Evolutionary conservation across 169 alveolate genomes (phyloP).

Genomic region (Blepharisma undulans): DNA sequence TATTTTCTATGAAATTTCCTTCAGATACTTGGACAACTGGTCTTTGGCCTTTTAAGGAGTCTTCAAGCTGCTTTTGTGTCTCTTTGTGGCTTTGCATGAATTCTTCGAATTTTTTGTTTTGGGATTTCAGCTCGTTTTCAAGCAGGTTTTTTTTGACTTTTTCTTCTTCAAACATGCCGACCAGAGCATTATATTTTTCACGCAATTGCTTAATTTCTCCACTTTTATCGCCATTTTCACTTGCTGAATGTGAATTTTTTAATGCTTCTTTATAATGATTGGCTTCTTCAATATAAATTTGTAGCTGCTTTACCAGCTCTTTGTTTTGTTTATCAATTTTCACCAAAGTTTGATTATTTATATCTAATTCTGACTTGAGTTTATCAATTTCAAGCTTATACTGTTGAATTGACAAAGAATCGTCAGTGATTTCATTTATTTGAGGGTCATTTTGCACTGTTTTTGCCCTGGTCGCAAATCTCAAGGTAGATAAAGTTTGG

Average conservation of each 20-base stretch:
- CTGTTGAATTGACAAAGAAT: constrained; percentile 21
- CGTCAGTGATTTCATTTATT: constrained; percentile 61
- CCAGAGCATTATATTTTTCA: background rate
- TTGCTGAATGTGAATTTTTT: background rate
- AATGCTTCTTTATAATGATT: background rate
- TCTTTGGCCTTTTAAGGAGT: constrained; percentile 27
- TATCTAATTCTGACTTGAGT: constrained; percentile 42
- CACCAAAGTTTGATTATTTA: background rate
- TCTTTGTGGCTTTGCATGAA: background rate
- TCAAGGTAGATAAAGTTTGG: constrained; percentile 76
- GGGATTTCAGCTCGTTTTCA: background rate
- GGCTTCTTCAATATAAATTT: background rate
- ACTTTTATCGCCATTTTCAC: background rate
- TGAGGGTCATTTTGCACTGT: constrained; percentile 64
- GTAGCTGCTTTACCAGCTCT: constrained; percentile 31
- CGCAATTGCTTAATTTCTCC: background rate
- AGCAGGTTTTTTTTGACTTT: background rate
- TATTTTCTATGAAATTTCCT: background rate
- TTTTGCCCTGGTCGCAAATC: constrained; percentile 86
- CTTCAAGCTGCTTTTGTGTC: constrained; percentile 29
- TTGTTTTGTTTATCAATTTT: constrained; percentile 18
- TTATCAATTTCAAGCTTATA: constrained; percentile 65
- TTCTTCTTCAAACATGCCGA: background rate
- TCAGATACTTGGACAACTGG: constrained; percentile 7
- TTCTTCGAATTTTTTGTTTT: background rate